A percentile compares a stretch with the other conserved stretches of the same genome.
Conservation (phyloP, 179 eudicot genomes). For the Vitellaria paradoxa region DNA sequence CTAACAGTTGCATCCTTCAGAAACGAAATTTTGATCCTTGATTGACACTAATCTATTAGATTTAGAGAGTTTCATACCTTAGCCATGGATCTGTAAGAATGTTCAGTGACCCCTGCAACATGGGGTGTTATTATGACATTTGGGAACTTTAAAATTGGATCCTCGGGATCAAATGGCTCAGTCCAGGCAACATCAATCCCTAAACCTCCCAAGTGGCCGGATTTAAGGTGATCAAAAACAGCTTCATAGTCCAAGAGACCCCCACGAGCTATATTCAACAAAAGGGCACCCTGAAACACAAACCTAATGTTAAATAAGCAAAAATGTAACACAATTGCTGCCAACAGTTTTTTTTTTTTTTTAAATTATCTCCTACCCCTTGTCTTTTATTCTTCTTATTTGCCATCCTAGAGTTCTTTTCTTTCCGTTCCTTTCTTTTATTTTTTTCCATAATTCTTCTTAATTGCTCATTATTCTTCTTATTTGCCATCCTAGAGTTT, state of each 20-base stretch:
- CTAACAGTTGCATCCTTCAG: too few relatives aligned
- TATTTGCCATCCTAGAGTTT: not conserved
- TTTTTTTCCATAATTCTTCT: too few relatives aligned
- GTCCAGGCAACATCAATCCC: constrained; percentile 97
- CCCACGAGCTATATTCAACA: constrained; percentile 87
- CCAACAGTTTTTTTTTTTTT: not conserved
- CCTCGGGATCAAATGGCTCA: constrained; percentile 92
- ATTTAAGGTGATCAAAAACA: constrained; percentile 46
- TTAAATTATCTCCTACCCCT: too few relatives aligned
- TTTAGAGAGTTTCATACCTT: constrained; percentile 51
- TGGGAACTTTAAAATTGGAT: constrained; percentile 67
- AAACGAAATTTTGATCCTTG: too few relatives aligned
- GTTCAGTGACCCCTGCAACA: constrained; percentile 91
- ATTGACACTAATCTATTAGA: not conserved
- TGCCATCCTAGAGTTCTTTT: too few relatives aligned
- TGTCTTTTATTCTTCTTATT: not conserved
- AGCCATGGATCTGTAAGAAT: constrained; percentile 75
- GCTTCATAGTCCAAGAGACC: constrained; percentile 83
- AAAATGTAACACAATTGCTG: not conserved
- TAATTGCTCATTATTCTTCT: not conserved
- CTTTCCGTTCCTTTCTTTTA: too few relatives aligned
- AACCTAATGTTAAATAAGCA: not conserved
- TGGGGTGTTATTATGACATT: constrained; percentile 92
- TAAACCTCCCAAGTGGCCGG: constrained; percentile 91
- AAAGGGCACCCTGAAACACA: constrained; percentile 60